Evolutionary conservation across 805 yeast genomes (phyloP), one percentile per base, ranked within the genome.

Genomic region (Wickerhamiella occidentalis): DNA sequence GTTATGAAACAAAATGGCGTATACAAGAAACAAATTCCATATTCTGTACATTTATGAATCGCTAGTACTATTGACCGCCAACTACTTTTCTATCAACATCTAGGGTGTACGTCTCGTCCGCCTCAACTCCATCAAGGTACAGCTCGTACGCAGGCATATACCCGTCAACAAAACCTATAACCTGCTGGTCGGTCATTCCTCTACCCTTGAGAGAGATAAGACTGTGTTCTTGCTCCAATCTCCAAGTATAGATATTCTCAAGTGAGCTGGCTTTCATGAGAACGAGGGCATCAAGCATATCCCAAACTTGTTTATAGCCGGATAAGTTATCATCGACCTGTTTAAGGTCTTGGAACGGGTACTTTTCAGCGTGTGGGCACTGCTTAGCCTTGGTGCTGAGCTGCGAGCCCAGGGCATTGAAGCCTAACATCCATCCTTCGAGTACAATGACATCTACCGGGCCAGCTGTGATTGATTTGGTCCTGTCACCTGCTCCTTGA

Each of bases 371-470:
- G n/a, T 45, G 47, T 2, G 47, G 47, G 9, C 38, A 21, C n/a
- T 22, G 21, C 29, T 25, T 12, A 6, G n/a, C 11, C 43, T 67
- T 49, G 56, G 41, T 52, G 47, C 47, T 59, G 55, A 52, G 62
- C 33, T 25, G 61, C 23, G 63, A 56, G 1, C 64, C 55, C 17
- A 75, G 55, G 1, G 82, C 70, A 3, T 61, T 54, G 61, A 78
- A 90, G 1, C 97, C 97, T 21, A 78, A 73, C 67, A 88, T 86
- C 98, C 98, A 90, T 3, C 97, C 98, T 65, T 90, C 98, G 37
- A 92, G 70, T 1, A 90, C 63, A 2, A 90, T 72, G 3, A 87
- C 73, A 57, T 83, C 56, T 0, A 68, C 68, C 2, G 42, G 40
- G 6, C 40, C 29, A 4, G 48, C 30, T 1, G 23, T 28, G 3